These are phyloP conservation scores for Phytophthora pluvialis DNA, from an alignment of 352 stramenopile genomes.

Conservation along the genomic window DNA sequence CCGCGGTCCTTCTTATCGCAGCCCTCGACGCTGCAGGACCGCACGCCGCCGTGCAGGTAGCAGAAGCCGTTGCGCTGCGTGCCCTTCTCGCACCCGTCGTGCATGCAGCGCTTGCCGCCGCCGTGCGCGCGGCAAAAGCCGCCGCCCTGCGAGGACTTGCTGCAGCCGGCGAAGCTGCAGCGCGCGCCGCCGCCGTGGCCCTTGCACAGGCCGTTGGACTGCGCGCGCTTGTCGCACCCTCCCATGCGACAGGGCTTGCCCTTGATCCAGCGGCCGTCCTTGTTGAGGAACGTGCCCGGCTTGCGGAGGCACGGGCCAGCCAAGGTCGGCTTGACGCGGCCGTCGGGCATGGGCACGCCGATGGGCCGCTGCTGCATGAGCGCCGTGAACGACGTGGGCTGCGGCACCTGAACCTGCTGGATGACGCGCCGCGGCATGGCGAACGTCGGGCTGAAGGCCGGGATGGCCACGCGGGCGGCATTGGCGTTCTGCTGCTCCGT, in stretches of 20 bases:
- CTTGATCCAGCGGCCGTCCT: slow-evolving; percentile 90
- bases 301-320: slow-evolving; percentile 60
- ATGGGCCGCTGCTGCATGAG: slow-evolving; percentile 39
- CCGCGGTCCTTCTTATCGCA: slow-evolving; percentile 87
- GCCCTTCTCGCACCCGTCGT: slow-evolving; percentile 78
- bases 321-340: slow-evolving; percentile 35
- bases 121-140: slow-evolving; percentile 81
- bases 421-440: slow-evolving; percentile 21
- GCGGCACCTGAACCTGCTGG: slow-evolving; percentile 23
- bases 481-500: slow-evolving; percentile 38
- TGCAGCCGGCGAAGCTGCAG: slow-evolving; percentile 77
- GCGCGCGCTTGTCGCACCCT: slow-evolving; percentile 76
- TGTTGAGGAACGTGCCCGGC: slow-evolving; percentile 87
- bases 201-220: slow-evolving; percentile 85
- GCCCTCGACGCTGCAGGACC: slow-evolving; percentile 68
- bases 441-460: slow-evolving; percentile 21
- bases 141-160: slow-evolving; percentile 77
- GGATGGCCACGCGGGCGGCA: slow-evolving; percentile 6
- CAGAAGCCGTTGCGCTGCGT: slow-evolving; percentile 85
- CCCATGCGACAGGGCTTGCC: slow-evolving; percentile 81
- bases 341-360: slow-evolving; percentile 12
- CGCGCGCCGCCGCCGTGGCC: slow-evolving; percentile 79
- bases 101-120: slow-evolving; percentile 80
- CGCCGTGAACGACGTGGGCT: slow-evolving; percentile 31
- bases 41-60: slow-evolving; percentile 80